Evolutionary conservation across 1,139 yeast species (phyloP), one percentile per base, ranked within the genome.

Genomic region (Debaryomyces fabryi): DNA sequence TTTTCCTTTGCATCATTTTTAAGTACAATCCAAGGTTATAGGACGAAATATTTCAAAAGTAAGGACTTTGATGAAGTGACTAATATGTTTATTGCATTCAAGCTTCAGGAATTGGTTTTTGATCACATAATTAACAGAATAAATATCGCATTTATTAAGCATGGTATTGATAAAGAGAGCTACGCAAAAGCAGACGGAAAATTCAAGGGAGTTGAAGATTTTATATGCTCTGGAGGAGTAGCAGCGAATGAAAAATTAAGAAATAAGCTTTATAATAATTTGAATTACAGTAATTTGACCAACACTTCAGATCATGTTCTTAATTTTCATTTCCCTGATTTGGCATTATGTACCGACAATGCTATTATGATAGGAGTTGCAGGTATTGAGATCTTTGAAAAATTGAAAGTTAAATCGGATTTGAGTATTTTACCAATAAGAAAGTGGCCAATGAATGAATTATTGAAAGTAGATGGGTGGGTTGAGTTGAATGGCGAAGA

Each of bases 361-460:
- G 97, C 98, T 0, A 81, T 91, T 2, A 93, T 93, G 99, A 93
- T 93, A 47, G 99, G 97, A 0, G 88, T 96, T 82, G 96, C 98
- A 0, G 99, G 97, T 0, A 88, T 92, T 10, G 97, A 92, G 61
- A 71, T 91, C 13, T 86, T 73, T 62, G 96, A 91, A 62, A 61
- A 65, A 10, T 71, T 74, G 30, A 58, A 74, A 2, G 49, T 77
- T 25, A 72, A 74, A 16, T 79, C 89, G 0, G 79, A 76, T 27
- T 61, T 86, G 38, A 71, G 69, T 13, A 78, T 84, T 5, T 60
- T 76, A 9, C 92, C 95, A 1, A 69, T 82, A 1, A 72, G 90
- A 40, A 87, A 82, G 65, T 89, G 96, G 96, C 92, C 96, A 1
- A 62, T 87, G 53, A 65, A 74, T 46, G 74, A 79, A 12, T 60